Evolutionary conservation across 306 rosid genomes (phyloP).

Genomic region (Hylodesmum podocarpum): DNA sequence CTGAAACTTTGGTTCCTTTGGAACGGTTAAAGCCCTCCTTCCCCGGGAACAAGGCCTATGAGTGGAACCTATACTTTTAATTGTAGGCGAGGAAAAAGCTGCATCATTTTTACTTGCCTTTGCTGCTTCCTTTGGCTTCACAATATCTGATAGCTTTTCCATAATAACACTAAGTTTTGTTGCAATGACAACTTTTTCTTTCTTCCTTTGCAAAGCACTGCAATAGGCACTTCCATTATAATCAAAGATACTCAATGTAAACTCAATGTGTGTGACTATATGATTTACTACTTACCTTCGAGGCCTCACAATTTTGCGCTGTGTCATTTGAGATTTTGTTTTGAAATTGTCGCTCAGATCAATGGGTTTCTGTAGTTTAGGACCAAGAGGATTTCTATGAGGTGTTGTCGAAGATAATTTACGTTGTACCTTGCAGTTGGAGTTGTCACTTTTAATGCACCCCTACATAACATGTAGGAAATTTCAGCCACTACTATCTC

Average conservation of each 20-base stretch:
- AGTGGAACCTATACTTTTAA: constrained; percentile 21
- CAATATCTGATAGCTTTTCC: constrained; percentile 43
- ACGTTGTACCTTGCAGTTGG: constrained; percentile 26
- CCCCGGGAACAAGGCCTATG: constrained; percentile 40
- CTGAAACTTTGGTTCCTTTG: constrained; percentile 76
- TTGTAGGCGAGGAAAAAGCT: constrained; percentile 30
- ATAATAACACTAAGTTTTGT: constrained; percentile 45
- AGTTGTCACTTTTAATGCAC: constrained; percentile 17
- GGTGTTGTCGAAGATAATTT: constrained; percentile 38
- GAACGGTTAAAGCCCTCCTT: constrained; percentile 53
- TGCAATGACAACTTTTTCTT: constrained; percentile 35
- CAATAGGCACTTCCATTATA: neutral
- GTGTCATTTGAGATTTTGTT: constrained; percentile 39
- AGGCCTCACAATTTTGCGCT: constrained; percentile 29
- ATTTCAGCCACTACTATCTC: neutral
- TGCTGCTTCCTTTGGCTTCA: constrained; percentile 41
- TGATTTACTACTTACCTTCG: constrained; percentile 44
- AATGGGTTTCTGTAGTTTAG: constrained; percentile 31
- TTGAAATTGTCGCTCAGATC: constrained; percentile 22
- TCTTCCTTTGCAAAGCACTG: constrained; percentile 57
- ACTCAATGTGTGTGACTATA: neutral
- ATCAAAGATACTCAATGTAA: neutral
- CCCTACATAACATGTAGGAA: constrained; percentile 40
- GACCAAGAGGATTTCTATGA: constrained; percentile 12
- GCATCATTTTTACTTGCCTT: constrained; percentile 34